Percentiles rank a stretch among this genome's conserved stretches.
Conservation (phyloP, 2,329 filamentous ascomycete species). For the Emmonsia crescens region DNA sequence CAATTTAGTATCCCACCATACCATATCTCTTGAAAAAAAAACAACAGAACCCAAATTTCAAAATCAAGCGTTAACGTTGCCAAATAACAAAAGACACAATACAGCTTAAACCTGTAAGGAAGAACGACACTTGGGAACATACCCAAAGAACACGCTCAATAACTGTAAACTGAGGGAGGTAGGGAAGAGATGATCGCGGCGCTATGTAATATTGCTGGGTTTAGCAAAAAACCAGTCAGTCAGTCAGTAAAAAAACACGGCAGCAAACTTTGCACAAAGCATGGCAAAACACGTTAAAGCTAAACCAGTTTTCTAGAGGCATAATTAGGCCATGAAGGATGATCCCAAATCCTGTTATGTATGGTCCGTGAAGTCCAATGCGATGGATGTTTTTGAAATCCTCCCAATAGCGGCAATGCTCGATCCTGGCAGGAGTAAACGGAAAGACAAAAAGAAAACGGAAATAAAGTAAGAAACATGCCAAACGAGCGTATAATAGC, state of each 20-base stretch:
- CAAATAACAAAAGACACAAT: not conserved
- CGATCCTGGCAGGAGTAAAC: not conserved
- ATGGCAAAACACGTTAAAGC: not conserved
- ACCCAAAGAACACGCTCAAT: not conserved
- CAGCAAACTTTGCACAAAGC: not conserved
- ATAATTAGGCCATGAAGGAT: not conserved
- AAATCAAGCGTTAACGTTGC: not conserved
- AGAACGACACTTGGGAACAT: not conserved
- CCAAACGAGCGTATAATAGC: not conserved
- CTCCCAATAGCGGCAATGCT: not conserved
- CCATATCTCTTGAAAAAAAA: not conserved
- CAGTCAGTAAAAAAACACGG: not conserved
- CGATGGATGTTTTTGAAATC: not conserved
- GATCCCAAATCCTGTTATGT: not conserved
- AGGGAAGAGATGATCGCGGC: not conserved
- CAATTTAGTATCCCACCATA: not conserved
- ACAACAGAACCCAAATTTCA: not conserved
- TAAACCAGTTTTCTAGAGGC: not conserved
- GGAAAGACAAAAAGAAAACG: not conserved
- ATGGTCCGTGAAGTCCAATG: not conserved
- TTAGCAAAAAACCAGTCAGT: not conserved
- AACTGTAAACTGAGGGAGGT: not conserved
- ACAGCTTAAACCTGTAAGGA: not conserved
- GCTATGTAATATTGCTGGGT: not conserved
- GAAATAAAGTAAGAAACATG: not conserved